Base-by-base conservation (phyloP, 164 flowering plant genomes). In the Houttuynia cordata region DNA sequence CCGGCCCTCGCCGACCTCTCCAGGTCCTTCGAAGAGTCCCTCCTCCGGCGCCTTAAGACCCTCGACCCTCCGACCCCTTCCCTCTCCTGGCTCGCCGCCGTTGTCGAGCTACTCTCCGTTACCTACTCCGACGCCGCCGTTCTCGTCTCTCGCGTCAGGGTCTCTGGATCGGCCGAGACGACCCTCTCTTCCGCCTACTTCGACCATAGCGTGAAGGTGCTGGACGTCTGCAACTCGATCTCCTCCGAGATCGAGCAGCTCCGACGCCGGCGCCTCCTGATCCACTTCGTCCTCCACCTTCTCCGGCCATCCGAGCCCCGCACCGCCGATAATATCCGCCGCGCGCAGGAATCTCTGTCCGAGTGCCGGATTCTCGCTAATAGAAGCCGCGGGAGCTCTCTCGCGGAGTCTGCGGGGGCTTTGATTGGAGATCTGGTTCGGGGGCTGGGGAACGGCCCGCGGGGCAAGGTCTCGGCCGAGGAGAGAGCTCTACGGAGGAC, bases 211-310 rank as follows among this genome's bases (percentile, higher is more conserved):
- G 52, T 72, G 19, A 72, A 72, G 67, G 30, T 74, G 1, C 60
- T 77, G 53, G 80, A 77, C 40, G 37, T 70, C n/a, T 77, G 80
- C 55, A 77, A 77, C 53, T 74, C 73, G 25, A 68, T 77, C 53
- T 54, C 71, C 0, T 53, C 67, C 8, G 74, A 74, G 67, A 67
- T 77, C 72, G 76, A 70, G 24, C 25, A 68, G 61, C 56, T 77
- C 1, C 64, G 56, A 8, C 68, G 68, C 15, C 58, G 67, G 10
- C 76, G 76, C 6, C 56, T 53, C 56, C 24, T 53, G 24, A 8
- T 52, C 23, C 54, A n/a, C 23, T 52, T 52, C 56, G 56, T 9
- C 24, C 14, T 10, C 56, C 56, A 24, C 24, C 14, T 53, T 2
- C 56, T 53, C 23, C 14, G 14, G 7, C 22, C 22, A 1, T 9